phyloP scores from a whole-genome alignment of 2,329 filamentous ascomycete species.

The Celoporthe dispersa region DNA sequence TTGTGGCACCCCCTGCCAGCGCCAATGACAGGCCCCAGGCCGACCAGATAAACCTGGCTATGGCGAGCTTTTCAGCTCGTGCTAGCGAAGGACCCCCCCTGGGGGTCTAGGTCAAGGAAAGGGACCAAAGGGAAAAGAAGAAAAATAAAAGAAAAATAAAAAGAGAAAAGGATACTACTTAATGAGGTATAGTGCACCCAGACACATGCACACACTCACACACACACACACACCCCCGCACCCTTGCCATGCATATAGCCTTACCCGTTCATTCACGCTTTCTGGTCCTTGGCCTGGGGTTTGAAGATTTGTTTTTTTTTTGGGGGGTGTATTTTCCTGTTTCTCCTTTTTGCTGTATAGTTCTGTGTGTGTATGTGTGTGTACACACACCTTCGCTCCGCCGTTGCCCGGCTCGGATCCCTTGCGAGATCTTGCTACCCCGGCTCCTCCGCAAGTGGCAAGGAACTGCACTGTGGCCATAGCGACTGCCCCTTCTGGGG shows the following conservation, averaged over 20 bases:
- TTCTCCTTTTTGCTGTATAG: too few species aligned
- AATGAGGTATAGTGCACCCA: not conserved
- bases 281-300: not conserved
- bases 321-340: too few species aligned
- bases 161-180: not conserved
- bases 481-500: not conserved
- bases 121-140: not conserved
- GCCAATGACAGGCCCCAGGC: slow-evolving; percentile 4
- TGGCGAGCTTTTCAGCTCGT: slow-evolving; percentile 11
- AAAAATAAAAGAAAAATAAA: not conserved
- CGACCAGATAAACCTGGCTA: not conserved
- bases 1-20: slow-evolving; percentile 15
- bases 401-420: not conserved
- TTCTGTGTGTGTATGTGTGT: not conserved
- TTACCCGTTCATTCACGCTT: not conserved
- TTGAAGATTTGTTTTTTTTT: not conserved
- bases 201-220: not conserved
- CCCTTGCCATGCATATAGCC: not conserved
- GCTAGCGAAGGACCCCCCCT: not conserved
- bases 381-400: not conserved
- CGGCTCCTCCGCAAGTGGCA: slow-evolving; percentile 4
- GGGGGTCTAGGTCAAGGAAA: not conserved
- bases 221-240: too few species aligned
- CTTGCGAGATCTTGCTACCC: slow-evolving; percentile 1
- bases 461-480: slow-evolving; percentile 2